Evolutionary conservation across 345 rosid species (phyloP).

Genomic region (Lumnitzera littorea): DNA sequence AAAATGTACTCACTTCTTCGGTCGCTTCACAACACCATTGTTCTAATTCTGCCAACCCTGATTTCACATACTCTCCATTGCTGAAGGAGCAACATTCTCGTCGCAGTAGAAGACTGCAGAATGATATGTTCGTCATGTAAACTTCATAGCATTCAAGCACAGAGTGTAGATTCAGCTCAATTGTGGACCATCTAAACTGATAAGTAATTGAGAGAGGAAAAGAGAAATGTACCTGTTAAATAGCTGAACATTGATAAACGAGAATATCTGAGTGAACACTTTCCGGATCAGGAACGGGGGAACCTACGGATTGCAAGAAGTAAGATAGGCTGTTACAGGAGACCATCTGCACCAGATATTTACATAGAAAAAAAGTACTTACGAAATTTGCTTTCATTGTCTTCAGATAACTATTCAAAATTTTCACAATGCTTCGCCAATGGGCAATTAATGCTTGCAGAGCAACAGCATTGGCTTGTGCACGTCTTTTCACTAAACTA

Average conservation of each 20-base stretch:
- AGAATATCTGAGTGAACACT: constrained; percentile 42
- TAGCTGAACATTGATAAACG: constrained; percentile 61
- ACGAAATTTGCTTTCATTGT: constrained; percentile 43
- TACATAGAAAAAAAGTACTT: constrained; percentile 14
- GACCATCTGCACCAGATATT: not conserved
- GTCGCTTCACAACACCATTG: constrained; percentile 52
- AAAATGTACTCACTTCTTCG: constrained; percentile 32
- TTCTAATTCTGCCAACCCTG: constrained; percentile 54
- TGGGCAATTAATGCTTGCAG: constrained; percentile 52
- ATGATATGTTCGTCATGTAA: too few species aligned
- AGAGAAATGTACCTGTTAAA: constrained; percentile 45
- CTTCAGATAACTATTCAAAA: constrained; percentile 36
- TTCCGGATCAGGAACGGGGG: constrained; percentile 43
- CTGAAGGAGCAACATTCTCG: constrained; percentile 71
- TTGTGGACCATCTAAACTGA: too few species aligned
- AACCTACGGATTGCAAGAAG: constrained; percentile 2
- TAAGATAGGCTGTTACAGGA: not conserved
- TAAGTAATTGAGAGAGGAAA: too few species aligned
- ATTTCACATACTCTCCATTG: constrained; percentile 61
- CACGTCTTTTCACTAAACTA: constrained; percentile 31
- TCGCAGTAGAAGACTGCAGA: constrained; percentile 50
- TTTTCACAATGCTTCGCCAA: constrained; percentile 54
- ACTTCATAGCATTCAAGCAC: too few species aligned
- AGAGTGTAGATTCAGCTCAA: too few species aligned
- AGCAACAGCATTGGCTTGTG: constrained; percentile 29